Conservation (phyloP, 345 rosid genomes). For the Linum lewisii region DNA sequence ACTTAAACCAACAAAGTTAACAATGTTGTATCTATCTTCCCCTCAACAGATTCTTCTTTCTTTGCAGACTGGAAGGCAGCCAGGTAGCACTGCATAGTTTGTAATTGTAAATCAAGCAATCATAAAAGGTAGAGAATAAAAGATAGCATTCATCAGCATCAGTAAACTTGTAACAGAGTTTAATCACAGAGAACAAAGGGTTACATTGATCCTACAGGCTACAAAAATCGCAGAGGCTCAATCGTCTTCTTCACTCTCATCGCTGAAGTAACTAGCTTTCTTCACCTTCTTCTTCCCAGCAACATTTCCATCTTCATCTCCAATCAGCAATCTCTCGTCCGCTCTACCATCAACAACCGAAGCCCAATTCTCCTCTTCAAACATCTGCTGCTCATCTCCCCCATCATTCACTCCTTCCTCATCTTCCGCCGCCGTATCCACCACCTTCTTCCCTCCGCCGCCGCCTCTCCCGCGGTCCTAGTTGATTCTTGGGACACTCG, state of each 20-base stretch:
- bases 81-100: not conserved
- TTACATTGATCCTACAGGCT: too few relatives aligned
- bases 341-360: conserved; percentile 78
- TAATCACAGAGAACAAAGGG: too few relatives aligned
- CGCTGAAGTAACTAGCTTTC: conserved; percentile 81
- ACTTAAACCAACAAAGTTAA: too few relatives aligned
- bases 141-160: too few relatives aligned
- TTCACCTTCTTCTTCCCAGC: conserved; percentile 34
- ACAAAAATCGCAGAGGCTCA: conserved; percentile 9
- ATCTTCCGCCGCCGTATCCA: conserved; percentile 11
- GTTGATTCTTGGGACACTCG: conserved; percentile 84
- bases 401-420: conserved; percentile 15
- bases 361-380: conserved; percentile 96
- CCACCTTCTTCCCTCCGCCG: conserved; percentile 19
- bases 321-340: conserved; percentile 54
- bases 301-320: conserved; percentile 28
- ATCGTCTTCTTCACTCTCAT: conserved; percentile 81
- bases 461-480: conserved; percentile 66
- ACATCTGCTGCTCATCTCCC: too few relatives aligned
- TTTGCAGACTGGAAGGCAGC: conserved; percentile 37
- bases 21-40: not conserved
- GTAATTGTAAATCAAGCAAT: too few relatives aligned
- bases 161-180: too few relatives aligned
- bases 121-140: too few relatives aligned
- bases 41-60: too few relatives aligned